These are phyloP conservation scores for Leccinum subtestaceum DNA, from an alignment of 768 basidiomycete species.

Conservation along the genomic window DNA sequence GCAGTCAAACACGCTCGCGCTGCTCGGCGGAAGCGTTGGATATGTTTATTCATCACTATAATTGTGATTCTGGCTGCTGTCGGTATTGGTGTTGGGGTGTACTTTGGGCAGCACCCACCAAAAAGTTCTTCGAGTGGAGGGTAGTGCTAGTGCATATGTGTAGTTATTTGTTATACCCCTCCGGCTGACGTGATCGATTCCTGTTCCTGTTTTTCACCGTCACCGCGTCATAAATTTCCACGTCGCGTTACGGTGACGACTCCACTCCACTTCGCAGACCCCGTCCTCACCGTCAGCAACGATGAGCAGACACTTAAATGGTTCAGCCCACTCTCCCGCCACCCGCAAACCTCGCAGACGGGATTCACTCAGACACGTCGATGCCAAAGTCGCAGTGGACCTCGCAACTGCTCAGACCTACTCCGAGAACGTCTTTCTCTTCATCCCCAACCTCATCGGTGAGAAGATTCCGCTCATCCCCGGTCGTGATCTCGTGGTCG, in stretches of 20 bases:
- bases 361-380: constrained; percentile 65
- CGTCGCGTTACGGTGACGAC: neutral
- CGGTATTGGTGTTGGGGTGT: constrained; percentile 30
- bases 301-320: constrained; percentile 27
- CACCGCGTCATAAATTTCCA: constrained; percentile 19
- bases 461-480: constrained; percentile 23
- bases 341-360: constrained; percentile 40
- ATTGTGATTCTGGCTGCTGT: constrained; percentile 52
- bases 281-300: constrained; percentile 9
- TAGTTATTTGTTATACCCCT: neutral
- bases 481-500: neutral
- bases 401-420: constrained; percentile 83
- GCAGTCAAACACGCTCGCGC: constrained; percentile 67
- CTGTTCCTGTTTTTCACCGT: constrained; percentile 13
- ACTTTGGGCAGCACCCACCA: constrained; percentile 19
- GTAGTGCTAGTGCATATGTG: too few relatives aligned
- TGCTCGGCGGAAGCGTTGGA: constrained; percentile 82
- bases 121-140: neutral
- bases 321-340: constrained; percentile 29
- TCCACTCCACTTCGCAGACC: neutral
- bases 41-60: constrained; percentile 70
- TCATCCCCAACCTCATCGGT: constrained; percentile 97
- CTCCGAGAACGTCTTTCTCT: constrained; percentile 96
- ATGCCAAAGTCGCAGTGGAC: constrained; percentile 83
- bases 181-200: constrained; percentile 21